Base-by-base conservation (phyloP, 1,284 basidiomycete genomes). In the Pulveroboletus sp. region DNA sequence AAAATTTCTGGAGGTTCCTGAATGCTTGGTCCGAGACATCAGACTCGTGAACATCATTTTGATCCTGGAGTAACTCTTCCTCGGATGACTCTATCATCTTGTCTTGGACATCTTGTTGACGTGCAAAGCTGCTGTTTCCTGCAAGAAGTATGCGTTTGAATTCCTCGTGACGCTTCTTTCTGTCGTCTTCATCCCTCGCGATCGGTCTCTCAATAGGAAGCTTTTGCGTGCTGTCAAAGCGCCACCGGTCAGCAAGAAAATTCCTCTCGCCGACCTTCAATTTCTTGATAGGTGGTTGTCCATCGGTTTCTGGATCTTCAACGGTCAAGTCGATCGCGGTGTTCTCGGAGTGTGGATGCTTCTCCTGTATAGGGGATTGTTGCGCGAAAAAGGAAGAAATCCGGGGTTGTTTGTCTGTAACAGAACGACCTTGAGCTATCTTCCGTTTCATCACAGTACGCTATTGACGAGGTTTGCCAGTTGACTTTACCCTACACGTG, bases 381-480 rank as follows among this genome's bases (percentile, higher is more conserved):
- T 74, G 69, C 7, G 77, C 69, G 65, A 89, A 89, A 72, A 79
- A 89, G 1, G 78, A 72, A 8, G 85, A 87, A 45, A 88, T 80
- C 1, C 73, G 78, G 4, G 79, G 63, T 56, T 84, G 83, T 31
- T 49, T 58, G 18, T 48, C 58, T 48, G 59, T 33, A 25, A 24
- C 52, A 40, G 57, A 31, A 22, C 22, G 35, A 2, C 20, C 25
- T 11, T 38, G 1, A 9, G 12, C 17, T 6, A 48, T 24, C 57
- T 60, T 74, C 24, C 54, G 69, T 36, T 58, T 74, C 70, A 72
- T 67, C 25, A 29, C 11, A 12, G 44, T 40, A 26, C 12, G 35
- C 20, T 12, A 38, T 20, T 39, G 38, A 14, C 20, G 38, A 8
- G 12, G n/a, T 11, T 40, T 29, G 31, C 20, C 22, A 24, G 28